Evolutionary conservation across 257 asterid species (phyloP), one percentile per base, ranked within the genome.

Genomic region (Primulina huaijiensis): DNA sequence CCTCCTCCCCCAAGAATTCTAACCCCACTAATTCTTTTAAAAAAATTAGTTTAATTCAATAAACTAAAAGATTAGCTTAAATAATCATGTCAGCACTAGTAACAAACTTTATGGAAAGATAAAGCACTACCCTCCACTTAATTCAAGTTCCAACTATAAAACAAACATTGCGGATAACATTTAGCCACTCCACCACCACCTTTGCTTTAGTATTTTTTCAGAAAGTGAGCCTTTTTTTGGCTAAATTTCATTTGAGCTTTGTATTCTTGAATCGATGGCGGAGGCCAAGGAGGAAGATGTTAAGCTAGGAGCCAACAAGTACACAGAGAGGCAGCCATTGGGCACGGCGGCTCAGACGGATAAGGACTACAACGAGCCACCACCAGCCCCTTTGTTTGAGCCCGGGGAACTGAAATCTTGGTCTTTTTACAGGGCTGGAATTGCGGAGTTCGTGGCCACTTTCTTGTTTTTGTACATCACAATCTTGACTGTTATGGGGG

Each of bases 371-470:
- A 70, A 66, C 25, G 87, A 83, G 65, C 83, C 87, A 72, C 85
- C 88, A 16, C 72, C 88, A 35, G 85, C 88, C 2, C 83, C 88
- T 0, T 33, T 83, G 69, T 80, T 80, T 70, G 88, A 83, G 76
- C 85, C 88, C 6, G 88, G 85, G 17, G 88, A 83, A 65, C 38
- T 83, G 9, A 75, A 74, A 34, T 83, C 85, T 63, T 83, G 87
- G 87, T 77, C 85, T 19, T 83, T 83, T 80, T 82, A 80, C 77
- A 74, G 87, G 62, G 87, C 87, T 71, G 87, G 87, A 0, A 82
- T 82, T 65, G 87, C 87, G 4, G 87, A 82, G 63, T 82, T 82
- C 72, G 60, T 82, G 75, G 87, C 87, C 38, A 82, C 87, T 67
- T 78, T 82, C 75, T 65, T 82, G 76, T 82, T 82, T 64, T 70